A percentile compares a stretch with the other conserved stretches of the same genome.
phyloP scores from a whole-genome alignment of 2,329 filamentous ascomycete genomes.

The Rasamsonia emersonii region DNA sequence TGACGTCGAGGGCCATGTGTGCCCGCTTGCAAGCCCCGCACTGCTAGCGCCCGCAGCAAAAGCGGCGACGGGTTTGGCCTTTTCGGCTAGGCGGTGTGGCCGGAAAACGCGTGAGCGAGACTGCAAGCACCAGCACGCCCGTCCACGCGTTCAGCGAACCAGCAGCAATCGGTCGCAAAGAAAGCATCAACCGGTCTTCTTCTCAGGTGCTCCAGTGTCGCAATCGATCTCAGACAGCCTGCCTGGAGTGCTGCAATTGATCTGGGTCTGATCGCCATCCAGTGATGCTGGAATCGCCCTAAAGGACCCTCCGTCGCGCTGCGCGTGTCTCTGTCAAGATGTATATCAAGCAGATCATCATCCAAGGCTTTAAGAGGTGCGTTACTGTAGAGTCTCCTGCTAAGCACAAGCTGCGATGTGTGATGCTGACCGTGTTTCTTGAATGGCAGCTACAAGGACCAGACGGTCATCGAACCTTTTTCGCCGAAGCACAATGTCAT shows the following conservation, averaged over 20 bases:
- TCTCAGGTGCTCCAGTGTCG: not conserved
- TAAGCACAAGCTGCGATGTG: not conserved
- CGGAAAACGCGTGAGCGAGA: constrained; percentile 4
- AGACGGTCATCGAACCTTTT: constrained; percentile 97
- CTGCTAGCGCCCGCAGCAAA: constrained; percentile 4
- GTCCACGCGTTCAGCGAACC: not conserved
- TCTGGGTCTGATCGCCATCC: too few species aligned
- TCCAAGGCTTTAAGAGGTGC: constrained; percentile 98
- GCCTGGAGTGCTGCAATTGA: too few species aligned
- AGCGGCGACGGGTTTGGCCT: constrained; percentile 4
- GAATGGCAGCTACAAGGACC: constrained; percentile 85
- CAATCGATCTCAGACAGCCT: too few species aligned
- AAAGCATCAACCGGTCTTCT: not conserved
- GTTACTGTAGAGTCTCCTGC: constrained; percentile 11
- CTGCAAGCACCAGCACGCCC: too few species aligned
- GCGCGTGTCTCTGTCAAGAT: constrained; percentile 43
- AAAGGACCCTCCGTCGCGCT: constrained; percentile 1
- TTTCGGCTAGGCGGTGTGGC: constrained; percentile 6
- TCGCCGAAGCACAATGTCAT: constrained; percentile 97
- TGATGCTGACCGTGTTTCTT: not conserved
- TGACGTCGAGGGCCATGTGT: not conserved
- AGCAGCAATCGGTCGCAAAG: not conserved
- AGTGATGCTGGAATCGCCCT: constrained; percentile 2
- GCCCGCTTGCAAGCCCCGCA: constrained; percentile 4
- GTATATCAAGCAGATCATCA: constrained; percentile 99